Evolutionary conservation across 2,329 filamentous ascomycete species (phyloP).

Genomic region (Pseudogymnoascus sp.): DNA sequence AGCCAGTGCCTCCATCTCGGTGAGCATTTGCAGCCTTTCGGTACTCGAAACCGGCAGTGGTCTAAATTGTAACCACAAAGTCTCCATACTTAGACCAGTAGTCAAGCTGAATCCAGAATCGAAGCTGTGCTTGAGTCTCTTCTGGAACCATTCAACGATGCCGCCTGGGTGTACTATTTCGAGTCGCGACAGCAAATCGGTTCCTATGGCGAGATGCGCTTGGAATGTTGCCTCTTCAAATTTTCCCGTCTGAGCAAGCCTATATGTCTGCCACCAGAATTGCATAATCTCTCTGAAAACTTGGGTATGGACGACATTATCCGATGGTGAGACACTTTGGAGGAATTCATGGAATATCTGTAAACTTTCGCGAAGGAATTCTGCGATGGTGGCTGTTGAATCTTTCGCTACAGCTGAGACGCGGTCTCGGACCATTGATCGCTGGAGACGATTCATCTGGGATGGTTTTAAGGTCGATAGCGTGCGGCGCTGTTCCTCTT

Average conservation of each 20-base stretch:
- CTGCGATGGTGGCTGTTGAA: constrained; percentile 46
- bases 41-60: constrained; percentile 48
- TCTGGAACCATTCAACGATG: constrained; percentile 20
- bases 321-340: constrained; percentile 23
- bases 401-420: constrained; percentile 52
- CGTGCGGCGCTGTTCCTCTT: constrained; percentile 36
- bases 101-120: constrained; percentile 61
- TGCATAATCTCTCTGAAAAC: constrained; percentile 37
- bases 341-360: constrained; percentile 38
- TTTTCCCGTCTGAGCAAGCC: constrained; percentile 33
- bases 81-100: constrained; percentile 72
- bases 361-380: constrained; percentile 41
- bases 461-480: constrained; percentile 39
- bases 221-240: constrained; percentile 59
- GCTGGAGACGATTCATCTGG: constrained; percentile 50
- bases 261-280: constrained; percentile 47
- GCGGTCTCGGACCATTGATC: constrained; percentile 46
- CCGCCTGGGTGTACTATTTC: background rate
- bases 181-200: constrained; percentile 16
- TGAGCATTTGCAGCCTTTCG: constrained; percentile 37
- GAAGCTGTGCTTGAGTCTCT: constrained; percentile 48
- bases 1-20: constrained; percentile 48
- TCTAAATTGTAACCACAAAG: constrained; percentile 64
- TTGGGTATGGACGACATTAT: constrained; percentile 23
- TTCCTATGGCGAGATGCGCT: constrained; percentile 45